Conservation (phyloP, 2,329 filamentous ascomycete genomes). For the Lojkania enalia region DNA sequence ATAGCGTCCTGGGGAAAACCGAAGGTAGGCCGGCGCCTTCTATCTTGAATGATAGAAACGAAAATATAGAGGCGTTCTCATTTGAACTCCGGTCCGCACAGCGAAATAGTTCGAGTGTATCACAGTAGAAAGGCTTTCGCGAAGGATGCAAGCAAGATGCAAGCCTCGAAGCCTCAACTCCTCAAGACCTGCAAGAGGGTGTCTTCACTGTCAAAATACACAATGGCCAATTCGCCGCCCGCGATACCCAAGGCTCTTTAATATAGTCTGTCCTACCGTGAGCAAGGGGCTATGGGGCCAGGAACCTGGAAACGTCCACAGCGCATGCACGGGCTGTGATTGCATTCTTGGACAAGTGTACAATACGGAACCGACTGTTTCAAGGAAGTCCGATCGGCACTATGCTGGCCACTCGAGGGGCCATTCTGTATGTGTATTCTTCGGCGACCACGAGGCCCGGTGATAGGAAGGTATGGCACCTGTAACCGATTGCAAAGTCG, state of each 20-base stretch:
- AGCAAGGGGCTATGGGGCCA: background rate
- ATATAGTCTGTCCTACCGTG: background rate
- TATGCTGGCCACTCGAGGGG: no score
- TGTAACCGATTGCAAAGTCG: no score
- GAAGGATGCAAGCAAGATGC: background rate
- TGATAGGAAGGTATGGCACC: background rate
- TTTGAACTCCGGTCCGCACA: background rate
- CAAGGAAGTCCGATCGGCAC: background rate
- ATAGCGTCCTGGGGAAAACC: background rate
- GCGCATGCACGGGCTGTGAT: background rate
- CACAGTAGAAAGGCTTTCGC: background rate
- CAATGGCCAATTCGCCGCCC: background rate
- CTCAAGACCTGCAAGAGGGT: background rate
- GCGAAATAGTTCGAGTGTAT: background rate
- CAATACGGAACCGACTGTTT: background rate
- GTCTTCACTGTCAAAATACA: background rate
- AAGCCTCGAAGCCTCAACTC: background rate
- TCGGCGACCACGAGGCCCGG: background rate
- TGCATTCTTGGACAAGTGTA: background rate
- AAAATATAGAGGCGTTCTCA: no score
- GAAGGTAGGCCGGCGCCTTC: background rate
- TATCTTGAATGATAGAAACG: no score
- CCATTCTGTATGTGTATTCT: no score
- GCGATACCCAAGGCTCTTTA: background rate
- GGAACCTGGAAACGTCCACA: no score